Evolutionary conservation across 1,139 yeast genomes (phyloP).

Genomic region (Protomyces inouyei): DNA sequence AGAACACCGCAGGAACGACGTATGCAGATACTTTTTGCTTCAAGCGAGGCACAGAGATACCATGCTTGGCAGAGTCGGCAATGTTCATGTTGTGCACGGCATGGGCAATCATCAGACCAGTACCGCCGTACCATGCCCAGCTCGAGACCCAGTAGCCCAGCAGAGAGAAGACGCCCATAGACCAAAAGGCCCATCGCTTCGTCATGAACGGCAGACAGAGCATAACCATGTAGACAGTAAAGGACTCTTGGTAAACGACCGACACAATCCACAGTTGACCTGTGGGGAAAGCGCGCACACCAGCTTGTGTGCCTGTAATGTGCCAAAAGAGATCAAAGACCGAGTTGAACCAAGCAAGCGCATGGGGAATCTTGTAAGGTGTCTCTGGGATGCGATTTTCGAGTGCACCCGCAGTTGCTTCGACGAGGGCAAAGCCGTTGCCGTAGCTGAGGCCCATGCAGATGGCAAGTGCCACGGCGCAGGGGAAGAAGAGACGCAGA

Average conservation of each 20-base stretch:
- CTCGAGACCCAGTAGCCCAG: slow-evolving; percentile 20
- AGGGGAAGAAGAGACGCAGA: slow-evolving; percentile 18
- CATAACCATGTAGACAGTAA: slow-evolving; percentile 25
- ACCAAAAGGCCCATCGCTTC: slow-evolving; percentile 6
- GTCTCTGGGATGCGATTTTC: slow-evolving; percentile 15
- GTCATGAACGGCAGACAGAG: slow-evolving; percentile 20
- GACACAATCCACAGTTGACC: slow-evolving; percentile 25
- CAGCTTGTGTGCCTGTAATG: slow-evolving; percentile 19
- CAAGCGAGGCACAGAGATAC: slow-evolving; percentile 3
- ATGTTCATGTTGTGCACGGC: slow-evolving; percentile 18
- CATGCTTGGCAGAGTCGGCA: slow-evolving; percentile 7
- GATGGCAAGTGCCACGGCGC: slow-evolving; percentile 20
- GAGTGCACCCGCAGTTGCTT: slow-evolving; percentile 6
- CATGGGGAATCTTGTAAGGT: slow-evolving; percentile 20
- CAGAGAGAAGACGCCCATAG: slow-evolving; percentile 6
- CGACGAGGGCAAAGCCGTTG: slow-evolving; percentile 9
- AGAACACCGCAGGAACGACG: slow-evolving; percentile 11
- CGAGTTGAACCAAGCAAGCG: slow-evolving; percentile 20
- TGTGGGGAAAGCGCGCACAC: slow-evolving; percentile 23
- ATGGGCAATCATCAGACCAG: slow-evolving; percentile 17
- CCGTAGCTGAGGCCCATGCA: slow-evolving; percentile 8
- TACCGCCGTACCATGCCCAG: slow-evolving; percentile 24
- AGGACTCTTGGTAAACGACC: slow-evolving; percentile 18
- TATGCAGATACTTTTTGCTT: slow-evolving; percentile 5
- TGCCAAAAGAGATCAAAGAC: slow-evolving; percentile 25